These are phyloP conservation scores for Plenodomus lindquistii DNA, from an alignment of 2,329 filamentous ascomycete species.

Conservation along the genomic window DNA sequence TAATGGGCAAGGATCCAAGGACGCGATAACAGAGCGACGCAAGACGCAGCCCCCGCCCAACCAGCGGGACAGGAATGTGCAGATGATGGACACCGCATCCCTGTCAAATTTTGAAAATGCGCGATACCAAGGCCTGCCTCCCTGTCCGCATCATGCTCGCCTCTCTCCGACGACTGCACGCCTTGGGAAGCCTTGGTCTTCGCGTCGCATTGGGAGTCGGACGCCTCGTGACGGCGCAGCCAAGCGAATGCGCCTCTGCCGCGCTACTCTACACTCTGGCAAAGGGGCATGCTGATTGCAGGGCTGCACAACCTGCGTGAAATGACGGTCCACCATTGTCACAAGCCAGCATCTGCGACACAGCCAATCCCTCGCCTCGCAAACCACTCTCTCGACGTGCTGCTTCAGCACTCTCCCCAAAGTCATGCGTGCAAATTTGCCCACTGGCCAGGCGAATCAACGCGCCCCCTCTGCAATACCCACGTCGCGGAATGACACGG, in stretches of 20 bases:
- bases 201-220: no score
- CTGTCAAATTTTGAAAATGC: no score
- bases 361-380: neutral
- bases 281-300: neutral
- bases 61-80: neutral
- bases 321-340: neutral
- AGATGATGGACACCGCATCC: constrained; percentile 7
- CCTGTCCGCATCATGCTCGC: neutral
- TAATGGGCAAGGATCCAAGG: no score
- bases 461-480: neutral
- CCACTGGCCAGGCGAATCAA: neutral
- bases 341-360: neutral
- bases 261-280: neutral
- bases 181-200: neutral
- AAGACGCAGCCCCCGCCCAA: no score
- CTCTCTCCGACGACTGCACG: no score
- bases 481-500: neutral
- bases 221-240: no score
- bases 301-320: constrained; percentile 2
- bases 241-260: neutral
- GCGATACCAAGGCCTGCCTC: constrained; percentile 6
- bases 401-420: neutral
- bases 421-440: neutral
- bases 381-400: neutral
- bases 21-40: no score